Conservation (phyloP, 2,329 filamentous ascomycete genomes). For the Clonostachys rosea region DNA sequence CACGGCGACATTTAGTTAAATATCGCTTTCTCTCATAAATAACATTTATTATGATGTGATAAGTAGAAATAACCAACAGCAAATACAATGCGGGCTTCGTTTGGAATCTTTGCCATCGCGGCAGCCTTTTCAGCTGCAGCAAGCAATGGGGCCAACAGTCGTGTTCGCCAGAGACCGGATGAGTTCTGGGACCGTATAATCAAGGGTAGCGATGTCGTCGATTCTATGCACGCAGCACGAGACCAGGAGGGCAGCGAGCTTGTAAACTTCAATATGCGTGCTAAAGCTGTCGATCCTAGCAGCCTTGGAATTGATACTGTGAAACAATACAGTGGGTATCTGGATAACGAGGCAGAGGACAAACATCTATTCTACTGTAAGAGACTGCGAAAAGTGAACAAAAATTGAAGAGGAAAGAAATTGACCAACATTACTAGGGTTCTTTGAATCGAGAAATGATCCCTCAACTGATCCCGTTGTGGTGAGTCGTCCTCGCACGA, state of each 20-base stretch:
- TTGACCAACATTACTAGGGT: conserved; percentile 57
- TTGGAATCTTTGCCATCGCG: conserved; percentile 76
- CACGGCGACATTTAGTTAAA: too few relatives aligned
- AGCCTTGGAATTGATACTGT: conserved; percentile 84
- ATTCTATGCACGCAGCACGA: conserved; percentile 9
- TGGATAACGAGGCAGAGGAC: conserved; percentile 93
- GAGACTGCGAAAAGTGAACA: conserved; percentile 14
- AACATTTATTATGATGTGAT: too few relatives aligned
- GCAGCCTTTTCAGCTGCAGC: conserved; percentile 70
- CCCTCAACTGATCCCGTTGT: conserved; percentile 95
- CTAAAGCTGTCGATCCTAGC: conserved; percentile 85
- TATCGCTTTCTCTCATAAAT: too few relatives aligned
- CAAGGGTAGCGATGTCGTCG: conserved; percentile 79
- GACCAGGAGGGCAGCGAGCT: conserved; percentile 42
- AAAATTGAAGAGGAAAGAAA: neutral
- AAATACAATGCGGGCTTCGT: conserved; percentile 72
- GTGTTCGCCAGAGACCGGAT: conserved; percentile 34
- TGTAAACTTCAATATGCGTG: conserved; percentile 80
- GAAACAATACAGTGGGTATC: conserved; percentile 97
- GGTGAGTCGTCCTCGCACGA: neutral
- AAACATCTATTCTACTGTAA: conserved; percentile 98
- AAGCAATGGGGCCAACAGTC: conserved; percentile 7
- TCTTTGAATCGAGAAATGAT: conserved; percentile 98
- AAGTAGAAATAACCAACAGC: too few relatives aligned
- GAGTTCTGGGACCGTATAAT: conserved; percentile 88